phyloP scores from a whole-genome alignment of 306 rosid genomes.

The Dalbergia oliveri region DNA sequence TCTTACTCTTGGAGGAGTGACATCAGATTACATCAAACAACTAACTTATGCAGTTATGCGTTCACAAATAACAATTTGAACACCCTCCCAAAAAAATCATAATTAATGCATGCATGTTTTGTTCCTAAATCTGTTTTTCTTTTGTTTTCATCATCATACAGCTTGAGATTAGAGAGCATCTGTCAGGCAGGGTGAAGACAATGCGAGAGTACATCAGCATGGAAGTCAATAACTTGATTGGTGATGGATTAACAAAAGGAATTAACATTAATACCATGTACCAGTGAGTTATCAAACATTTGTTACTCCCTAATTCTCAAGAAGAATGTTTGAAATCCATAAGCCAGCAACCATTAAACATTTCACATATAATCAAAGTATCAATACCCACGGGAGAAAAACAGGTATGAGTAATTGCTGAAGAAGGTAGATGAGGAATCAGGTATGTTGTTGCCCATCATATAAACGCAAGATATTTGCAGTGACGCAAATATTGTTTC shows the following conservation, averaged over 20 bases:
- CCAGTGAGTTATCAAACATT: neutral
- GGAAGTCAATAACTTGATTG: neutral
- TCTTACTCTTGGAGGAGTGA: constrained; percentile 4
- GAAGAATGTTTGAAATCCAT: neutral
- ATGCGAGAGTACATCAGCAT: neutral
- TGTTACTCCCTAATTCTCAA: neutral
- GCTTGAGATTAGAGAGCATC: neutral
- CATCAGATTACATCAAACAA: constrained; percentile 5
- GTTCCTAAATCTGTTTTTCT: constrained; percentile 13
- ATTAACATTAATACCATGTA: neutral
- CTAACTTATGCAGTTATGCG: neutral
- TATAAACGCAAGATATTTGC: neutral
- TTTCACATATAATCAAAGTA: neutral
- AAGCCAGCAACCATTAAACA: neutral
- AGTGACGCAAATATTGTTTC: too few relatives aligned
- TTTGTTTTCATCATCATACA: neutral
- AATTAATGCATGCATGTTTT: neutral
- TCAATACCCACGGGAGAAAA: neutral
- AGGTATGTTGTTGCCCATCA: neutral
- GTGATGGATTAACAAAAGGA: neutral
- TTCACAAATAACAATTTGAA: neutral
- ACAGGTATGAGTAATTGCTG: neutral
- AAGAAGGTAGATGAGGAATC: neutral
- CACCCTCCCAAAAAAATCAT: neutral
- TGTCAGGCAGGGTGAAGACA: neutral